Conservation (phyloP, 148 eudicot species). For the Euryodendron excelsum region DNA sequence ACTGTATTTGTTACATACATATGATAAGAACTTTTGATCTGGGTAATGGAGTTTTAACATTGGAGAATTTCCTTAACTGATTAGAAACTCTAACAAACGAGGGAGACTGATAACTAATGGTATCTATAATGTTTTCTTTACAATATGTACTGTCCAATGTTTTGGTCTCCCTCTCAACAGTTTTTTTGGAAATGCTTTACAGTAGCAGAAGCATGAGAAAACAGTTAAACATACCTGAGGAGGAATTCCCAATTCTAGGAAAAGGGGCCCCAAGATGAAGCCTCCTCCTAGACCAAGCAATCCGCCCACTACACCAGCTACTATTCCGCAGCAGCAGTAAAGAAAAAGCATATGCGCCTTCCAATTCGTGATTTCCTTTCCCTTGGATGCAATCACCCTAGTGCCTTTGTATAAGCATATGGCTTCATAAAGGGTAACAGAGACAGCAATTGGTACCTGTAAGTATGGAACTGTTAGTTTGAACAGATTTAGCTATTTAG, state of each 20-base stretch:
- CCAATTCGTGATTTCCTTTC: conserved; percentile 40
- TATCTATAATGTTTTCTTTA: not conserved
- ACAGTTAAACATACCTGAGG: conserved; percentile 42
- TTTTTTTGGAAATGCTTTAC: not conserved
- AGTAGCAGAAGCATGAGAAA: not conserved
- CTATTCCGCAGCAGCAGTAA: conserved; percentile 40
- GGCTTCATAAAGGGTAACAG: conserved; percentile 43
- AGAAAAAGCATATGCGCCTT: conserved; percentile 36
- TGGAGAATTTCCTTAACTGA: too few species aligned
- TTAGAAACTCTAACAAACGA: not conserved
- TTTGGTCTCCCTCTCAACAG: too few species aligned
- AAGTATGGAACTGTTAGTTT: not conserved
- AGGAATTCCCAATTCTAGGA: conserved; percentile 58
- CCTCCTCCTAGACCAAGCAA: conserved; percentile 66
- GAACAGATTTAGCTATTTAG: not conserved
- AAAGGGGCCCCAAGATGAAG: conserved; percentile 60
- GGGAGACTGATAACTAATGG: not conserved
- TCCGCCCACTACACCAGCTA: conserved; percentile 62
- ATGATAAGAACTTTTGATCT: too few species aligned
- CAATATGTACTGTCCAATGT: not conserved
- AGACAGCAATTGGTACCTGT: conserved; percentile 48
- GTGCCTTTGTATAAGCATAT: conserved; percentile 45
- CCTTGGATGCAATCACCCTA: conserved; percentile 50
- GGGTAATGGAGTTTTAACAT: too few species aligned
- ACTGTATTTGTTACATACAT: not conserved